Base-by-base conservation (phyloP, 2,329 filamentous ascomycete genomes). In the Aspergillus viridinutans region DNA sequence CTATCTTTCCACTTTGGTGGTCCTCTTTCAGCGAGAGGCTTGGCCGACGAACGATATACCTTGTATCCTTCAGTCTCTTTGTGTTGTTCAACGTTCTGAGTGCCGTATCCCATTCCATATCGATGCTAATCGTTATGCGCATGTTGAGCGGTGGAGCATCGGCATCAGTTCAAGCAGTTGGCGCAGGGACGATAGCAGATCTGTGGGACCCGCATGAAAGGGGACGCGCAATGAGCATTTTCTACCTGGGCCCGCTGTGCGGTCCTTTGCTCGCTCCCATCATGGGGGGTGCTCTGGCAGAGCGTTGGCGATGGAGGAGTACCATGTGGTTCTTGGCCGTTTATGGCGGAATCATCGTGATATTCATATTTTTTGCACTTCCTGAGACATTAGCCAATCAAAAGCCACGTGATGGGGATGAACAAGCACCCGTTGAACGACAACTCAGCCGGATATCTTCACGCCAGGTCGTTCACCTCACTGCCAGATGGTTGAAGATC, bases 1-100 rank as follows among this genome's bases (percentile, higher is more conserved):
- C 86, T 55, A 90, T 94, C 48, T 93, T 92, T 63, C 90, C 90
- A 0, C 79, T 95, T 0, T 94, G 90, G 90, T 94, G 89, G 89
- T 90, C 88, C 1, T 87, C 87, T 1, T 92, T 94, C 67, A 90
- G 88, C 8, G 90, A 94, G 64, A 75, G 75, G 3, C 68, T 81
- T 1, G 90, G 90, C 12, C 84, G 90, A 43, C 84, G 90, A 23
- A 86, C 85, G n/a, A 88, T 95, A 64, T 94, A 93, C 69, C 74
- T 95, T 32, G 74, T 83, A 35, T 92, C 89, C 0, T 94, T 94
- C 70, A 70, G 80, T 23, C 76, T 93, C 14, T 92, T 90, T 67
- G 77, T 87, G 54, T 60, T 92, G 42, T 93, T 89, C 74, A 87
- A 86, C 52, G 76, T 89, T 17, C 76, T 90, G 43, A 85, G 84